Conservation (phyloP, 73 alveolate genomes). For the Paramecium sonneborni region DNA sequence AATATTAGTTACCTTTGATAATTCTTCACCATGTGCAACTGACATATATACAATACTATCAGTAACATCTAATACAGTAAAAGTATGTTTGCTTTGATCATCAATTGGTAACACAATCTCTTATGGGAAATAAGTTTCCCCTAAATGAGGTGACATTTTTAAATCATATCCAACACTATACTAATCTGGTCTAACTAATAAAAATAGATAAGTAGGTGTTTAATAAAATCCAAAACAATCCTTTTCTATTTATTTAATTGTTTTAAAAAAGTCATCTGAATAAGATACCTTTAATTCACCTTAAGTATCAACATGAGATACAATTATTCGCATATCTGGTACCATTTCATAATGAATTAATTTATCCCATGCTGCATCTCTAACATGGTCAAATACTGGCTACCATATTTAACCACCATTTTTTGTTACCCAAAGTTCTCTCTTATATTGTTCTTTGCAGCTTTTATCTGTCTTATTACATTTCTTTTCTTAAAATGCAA, state of each 20-base stretch:
- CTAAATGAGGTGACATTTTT: slow-evolving; percentile 57
- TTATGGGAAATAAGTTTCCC: slow-evolving; percentile 29
- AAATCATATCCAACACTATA: slow-evolving; percentile 52
- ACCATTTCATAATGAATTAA: slow-evolving; percentile 59
- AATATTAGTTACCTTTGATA: slow-evolving; percentile 9
- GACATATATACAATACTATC: slow-evolving; percentile 33
- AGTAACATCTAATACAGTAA: slow-evolving; percentile 46
- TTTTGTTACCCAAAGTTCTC: slow-evolving; percentile 2
- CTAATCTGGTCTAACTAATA: slow-evolving; percentile 37
- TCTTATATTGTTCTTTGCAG: slow-evolving; percentile 32
- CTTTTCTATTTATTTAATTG: slow-evolving; percentile 9
- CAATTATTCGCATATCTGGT: slow-evolving; percentile 34
- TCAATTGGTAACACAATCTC: slow-evolving; percentile 32
- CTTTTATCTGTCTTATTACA: neutral
- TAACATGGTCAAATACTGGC: slow-evolving; percentile 24
- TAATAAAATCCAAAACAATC: slow-evolving; percentile 51
- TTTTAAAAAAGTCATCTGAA: slow-evolving; percentile 52
- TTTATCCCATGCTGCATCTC: slow-evolving; percentile 61
- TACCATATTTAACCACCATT: slow-evolving; percentile 20
- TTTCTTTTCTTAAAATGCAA: slow-evolving; percentile 53
- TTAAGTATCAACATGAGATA: neutral
- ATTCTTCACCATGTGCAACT: slow-evolving; percentile 42
- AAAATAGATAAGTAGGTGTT: slow-evolving; percentile 33
- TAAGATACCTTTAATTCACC: slow-evolving; percentile 24
- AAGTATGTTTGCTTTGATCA: slow-evolving; percentile 53